Evolutionary conservation across 768 basidiomycete species (phyloP).

Genomic region (Heimioporus sp.): DNA sequence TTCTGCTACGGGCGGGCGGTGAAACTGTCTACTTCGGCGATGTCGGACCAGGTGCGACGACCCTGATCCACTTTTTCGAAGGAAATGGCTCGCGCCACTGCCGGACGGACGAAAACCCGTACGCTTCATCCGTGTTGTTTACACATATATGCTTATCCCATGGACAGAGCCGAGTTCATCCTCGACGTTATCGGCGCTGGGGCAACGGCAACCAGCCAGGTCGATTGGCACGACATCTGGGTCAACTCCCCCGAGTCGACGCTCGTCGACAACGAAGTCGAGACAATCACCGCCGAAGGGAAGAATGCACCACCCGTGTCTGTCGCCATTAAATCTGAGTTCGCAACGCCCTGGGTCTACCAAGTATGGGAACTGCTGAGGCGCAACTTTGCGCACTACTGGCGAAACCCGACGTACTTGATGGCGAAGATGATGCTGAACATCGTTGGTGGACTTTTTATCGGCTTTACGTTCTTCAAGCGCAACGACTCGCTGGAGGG

Average conservation of each 20-base stretch:
- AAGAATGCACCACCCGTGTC: constrained; percentile 36
- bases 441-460: constrained; percentile 52
- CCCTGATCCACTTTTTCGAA: constrained; percentile 77
- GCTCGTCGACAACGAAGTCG: constrained; percentile 39
- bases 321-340: constrained; percentile 40
- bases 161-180: constrained; percentile 55
- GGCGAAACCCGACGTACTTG: constrained; percentile 59
- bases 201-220: constrained; percentile 50
- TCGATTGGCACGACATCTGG: constrained; percentile 69
- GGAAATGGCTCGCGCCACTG: constrained; percentile 64
- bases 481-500: constrained; percentile 53
- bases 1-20: constrained; percentile 78
- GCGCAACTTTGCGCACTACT: constrained; percentile 47
- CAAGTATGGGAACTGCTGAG: constrained; percentile 44
- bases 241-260: constrained; percentile 43
- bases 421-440: constrained; percentile 58
- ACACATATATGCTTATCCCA: constrained; percentile 48
- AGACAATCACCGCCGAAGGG: constrained; percentile 49
- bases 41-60: constrained; percentile 57
- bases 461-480: constrained; percentile 63
- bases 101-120: constrained; percentile 66
- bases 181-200: constrained; percentile 77
- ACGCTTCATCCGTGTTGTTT: constrained; percentile 30
- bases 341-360: constrained; percentile 52
- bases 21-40: constrained; percentile 68